Evolutionary conservation across 257 asterid genomes (phyloP).

Genomic region (Penstemon davidsonii): DNA sequence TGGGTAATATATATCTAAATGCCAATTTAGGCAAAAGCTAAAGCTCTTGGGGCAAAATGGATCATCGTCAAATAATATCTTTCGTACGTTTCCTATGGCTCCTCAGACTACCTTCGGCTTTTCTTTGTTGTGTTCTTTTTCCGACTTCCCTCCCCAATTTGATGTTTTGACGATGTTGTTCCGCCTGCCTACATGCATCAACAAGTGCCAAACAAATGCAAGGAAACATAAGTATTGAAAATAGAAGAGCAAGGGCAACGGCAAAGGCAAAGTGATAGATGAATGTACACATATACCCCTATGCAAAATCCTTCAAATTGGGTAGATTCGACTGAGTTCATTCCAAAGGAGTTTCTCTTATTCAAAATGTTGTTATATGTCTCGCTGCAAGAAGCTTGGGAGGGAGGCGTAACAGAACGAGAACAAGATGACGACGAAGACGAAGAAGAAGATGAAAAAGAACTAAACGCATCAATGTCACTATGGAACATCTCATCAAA

Average conservation of each 20-base stretch:
- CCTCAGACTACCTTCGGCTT: conserved; percentile 34
- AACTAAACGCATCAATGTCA: conserved; percentile 41
- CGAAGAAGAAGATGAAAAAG: conserved; percentile 39
- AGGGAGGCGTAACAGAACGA: conserved; percentile 23
- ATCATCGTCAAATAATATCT: no score
- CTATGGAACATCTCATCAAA: conserved; percentile 60
- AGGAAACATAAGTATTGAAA: neutral
- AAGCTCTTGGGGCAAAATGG: neutral
- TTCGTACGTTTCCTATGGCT: conserved; percentile 20
- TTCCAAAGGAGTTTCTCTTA: conserved; percentile 49
- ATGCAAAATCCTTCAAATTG: conserved; percentile 53
- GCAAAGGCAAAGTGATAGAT: neutral
- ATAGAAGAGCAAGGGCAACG: neutral
- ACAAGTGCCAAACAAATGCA: neutral
- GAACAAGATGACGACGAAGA: conserved; percentile 37
- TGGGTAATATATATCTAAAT: neutral
- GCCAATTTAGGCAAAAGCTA: neutral
- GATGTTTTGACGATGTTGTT: conserved; percentile 28
- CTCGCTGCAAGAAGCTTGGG: conserved; percentile 32
- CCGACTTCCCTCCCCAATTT: conserved; percentile 37
- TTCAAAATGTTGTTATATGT: conserved; percentile 23
- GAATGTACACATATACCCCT: conserved; percentile 37
- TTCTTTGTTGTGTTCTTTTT: conserved; percentile 36
- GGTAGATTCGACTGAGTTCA: conserved; percentile 32
- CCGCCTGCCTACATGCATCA: conserved; percentile 40